phyloP scores from a whole-genome alignment of 345 rosid genomes.

The Gossypium raimondii region DNA sequence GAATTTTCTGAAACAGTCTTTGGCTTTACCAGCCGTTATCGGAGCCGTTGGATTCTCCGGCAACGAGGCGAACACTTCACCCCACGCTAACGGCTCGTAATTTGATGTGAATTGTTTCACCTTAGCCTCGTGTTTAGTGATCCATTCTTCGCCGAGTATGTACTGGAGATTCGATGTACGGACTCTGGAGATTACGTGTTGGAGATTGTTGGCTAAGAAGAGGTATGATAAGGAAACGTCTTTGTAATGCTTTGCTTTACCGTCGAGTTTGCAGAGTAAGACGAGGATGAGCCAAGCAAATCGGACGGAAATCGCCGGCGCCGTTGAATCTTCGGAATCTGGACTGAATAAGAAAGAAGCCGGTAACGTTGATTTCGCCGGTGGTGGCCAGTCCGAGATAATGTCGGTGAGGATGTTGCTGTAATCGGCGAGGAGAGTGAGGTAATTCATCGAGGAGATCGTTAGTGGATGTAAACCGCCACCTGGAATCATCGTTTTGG shows the following conservation, averaged over 20 bases:
- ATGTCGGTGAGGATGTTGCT: conserved; percentile 39
- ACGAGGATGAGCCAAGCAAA: conserved; percentile 57
- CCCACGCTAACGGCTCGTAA: conserved; percentile 65
- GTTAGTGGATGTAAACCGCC: conserved; percentile 60
- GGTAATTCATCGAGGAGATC: conserved; percentile 41
- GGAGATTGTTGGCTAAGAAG: conserved; percentile 71
- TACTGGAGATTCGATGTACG: conserved; percentile 43
- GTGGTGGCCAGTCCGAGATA: conserved; percentile 37
- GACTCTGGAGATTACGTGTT: conserved; percentile 43
- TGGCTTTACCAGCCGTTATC: conserved; percentile 35
- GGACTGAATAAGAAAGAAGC: conserved; percentile 36
- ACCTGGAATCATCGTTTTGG: conserved; percentile 36
- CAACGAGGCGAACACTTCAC: conserved; percentile 29
- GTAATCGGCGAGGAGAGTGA: conserved; percentile 55
- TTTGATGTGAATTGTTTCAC: conserved; percentile 42
- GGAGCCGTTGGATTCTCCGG: conserved; percentile 39
- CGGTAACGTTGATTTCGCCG: conserved; percentile 30
- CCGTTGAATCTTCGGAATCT: conserved; percentile 22
- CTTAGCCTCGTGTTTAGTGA: conserved; percentile 43
- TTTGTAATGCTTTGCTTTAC: conserved; percentile 53
- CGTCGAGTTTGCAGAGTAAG: conserved; percentile 63
- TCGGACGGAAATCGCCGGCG: conserved; percentile 33
- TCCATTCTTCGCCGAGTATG: conserved; percentile 64
- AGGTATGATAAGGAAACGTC: conserved; percentile 48
- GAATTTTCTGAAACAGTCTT: conserved; percentile 41